A percentile compares a stretch with the other conserved stretches of the same genome.
Conservation (phyloP, 306 rosid species). For the Pyrus communis region DNA sequence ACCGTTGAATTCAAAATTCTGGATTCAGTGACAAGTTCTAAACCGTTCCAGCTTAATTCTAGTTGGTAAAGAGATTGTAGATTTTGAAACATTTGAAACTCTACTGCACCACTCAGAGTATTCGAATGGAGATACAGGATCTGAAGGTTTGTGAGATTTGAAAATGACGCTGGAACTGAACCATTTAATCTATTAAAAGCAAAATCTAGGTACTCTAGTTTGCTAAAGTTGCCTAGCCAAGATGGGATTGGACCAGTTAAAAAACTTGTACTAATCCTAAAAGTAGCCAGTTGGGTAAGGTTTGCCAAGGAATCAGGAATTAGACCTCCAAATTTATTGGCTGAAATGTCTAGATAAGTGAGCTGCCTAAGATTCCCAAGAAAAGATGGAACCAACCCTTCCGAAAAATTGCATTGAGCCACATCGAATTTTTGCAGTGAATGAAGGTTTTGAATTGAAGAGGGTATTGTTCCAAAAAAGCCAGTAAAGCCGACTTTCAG, state of each 20-base stretch:
- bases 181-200: not conserved
- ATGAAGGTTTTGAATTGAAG: not conserved
- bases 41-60: rapidly evolving
- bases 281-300: not conserved
- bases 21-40: not conserved
- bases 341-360: not conserved
- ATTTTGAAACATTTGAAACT: not conserved
- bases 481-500: not conserved
- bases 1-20: not conserved
- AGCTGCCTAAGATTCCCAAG: too few relatives aligned
- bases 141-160: not conserved
- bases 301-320: not conserved
- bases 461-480: not conserved
- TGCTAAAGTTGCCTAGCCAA: conserved; percentile 9
- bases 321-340: not conserved
- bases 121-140: rapidly evolving
- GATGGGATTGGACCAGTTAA: conserved; percentile 5
- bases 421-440: not conserved
- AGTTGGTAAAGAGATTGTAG: not conserved
- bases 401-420: not conserved
- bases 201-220: not conserved
- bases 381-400: conserved; percentile 1
- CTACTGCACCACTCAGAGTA: not conserved
- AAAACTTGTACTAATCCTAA: not conserved
- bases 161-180: not conserved